Evolutionary conservation across 2,329 filamentous ascomycete species (phyloP).

Genomic region (Colletotrichum sidae): DNA sequence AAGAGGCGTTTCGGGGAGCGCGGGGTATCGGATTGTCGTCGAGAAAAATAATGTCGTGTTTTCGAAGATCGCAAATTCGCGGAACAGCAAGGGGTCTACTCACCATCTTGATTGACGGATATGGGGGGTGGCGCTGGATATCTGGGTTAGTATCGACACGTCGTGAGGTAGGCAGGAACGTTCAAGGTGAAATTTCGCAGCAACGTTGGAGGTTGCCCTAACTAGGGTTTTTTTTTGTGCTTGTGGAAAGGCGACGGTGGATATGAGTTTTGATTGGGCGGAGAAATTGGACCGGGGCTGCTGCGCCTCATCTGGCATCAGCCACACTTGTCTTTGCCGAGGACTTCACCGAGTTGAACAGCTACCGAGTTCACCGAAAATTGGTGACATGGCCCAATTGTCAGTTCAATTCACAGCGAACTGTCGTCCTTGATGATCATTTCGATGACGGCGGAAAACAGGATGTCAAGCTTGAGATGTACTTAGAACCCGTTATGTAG

Average conservation of each 20-base stretch:
- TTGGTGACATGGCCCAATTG: neutral
- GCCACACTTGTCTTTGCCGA: neutral
- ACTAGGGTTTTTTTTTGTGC: constrained; percentile 14
- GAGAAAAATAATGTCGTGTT: constrained; percentile 14
- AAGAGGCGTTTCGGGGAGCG: constrained; percentile 11
- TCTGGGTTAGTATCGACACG: constrained; percentile 38
- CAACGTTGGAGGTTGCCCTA: constrained; percentile 14
- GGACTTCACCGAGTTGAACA: neutral
- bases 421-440: neutral
- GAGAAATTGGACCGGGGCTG: neutral
- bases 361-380: neutral
- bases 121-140: constrained; percentile 38
- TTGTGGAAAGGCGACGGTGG: neutral
- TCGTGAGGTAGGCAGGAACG: constrained; percentile 27
- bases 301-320: neutral
- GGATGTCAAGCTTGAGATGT: neutral
- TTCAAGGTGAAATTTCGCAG: constrained; percentile 8
- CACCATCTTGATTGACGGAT: constrained; percentile 37
- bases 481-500: neutral
- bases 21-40: constrained; percentile 25
- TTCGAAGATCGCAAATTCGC: constrained; percentile 24
- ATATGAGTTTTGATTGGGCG: neutral
- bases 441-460: too few relatives aligned
- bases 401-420: neutral
- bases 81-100: constrained; percentile 28